Evolutionary conservation across 768 basidiomycete species (phyloP).

Genomic region (Leccinum broughii): DNA sequence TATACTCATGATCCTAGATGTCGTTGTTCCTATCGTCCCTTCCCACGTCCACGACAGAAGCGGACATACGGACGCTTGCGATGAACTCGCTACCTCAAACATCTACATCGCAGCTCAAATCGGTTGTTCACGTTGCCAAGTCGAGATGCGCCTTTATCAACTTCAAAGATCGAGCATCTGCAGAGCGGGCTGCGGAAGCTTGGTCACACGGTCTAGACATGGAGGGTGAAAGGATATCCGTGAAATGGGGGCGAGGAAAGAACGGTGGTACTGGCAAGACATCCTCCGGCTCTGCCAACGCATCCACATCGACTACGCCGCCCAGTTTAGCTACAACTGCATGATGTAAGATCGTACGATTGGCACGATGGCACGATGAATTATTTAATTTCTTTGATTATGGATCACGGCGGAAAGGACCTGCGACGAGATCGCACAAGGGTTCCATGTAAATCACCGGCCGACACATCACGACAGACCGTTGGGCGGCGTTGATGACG

Average conservation of each 20-base stretch:
- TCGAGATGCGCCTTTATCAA: conserved; percentile 90
- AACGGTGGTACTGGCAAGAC: conserved; percentile 38
- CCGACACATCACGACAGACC: neutral
- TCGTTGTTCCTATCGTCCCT: conserved; percentile 85
- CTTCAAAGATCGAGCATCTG: conserved; percentile 78
- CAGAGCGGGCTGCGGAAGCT: conserved; percentile 85
- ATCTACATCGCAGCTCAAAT: conserved; percentile 69
- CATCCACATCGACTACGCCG: conserved; percentile 1
- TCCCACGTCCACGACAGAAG: conserved; percentile 67
- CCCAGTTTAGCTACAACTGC: conserved; percentile 8
- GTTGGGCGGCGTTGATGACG: neutral
- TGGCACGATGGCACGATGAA: neutral
- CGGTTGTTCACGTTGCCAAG: conserved; percentile 83
- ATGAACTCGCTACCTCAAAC: conserved; percentile 64
- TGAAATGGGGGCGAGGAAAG: conserved; percentile 90
- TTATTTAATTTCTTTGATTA: neutral
- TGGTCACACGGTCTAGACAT: conserved; percentile 93
- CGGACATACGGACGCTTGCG: conserved; percentile 71
- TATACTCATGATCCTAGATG: conserved; percentile 47
- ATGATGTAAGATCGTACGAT: conserved; percentile 15
- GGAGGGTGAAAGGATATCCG: conserved; percentile 66
- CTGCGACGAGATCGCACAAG: neutral
- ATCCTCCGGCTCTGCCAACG: conserved; percentile 12
- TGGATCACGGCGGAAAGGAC: neutral
- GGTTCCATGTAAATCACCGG: neutral